These are phyloP conservation scores for Penicillium sp. DNA, from an alignment of 2,329 filamentous ascomycete genomes.

Conservation along the genomic window DNA sequence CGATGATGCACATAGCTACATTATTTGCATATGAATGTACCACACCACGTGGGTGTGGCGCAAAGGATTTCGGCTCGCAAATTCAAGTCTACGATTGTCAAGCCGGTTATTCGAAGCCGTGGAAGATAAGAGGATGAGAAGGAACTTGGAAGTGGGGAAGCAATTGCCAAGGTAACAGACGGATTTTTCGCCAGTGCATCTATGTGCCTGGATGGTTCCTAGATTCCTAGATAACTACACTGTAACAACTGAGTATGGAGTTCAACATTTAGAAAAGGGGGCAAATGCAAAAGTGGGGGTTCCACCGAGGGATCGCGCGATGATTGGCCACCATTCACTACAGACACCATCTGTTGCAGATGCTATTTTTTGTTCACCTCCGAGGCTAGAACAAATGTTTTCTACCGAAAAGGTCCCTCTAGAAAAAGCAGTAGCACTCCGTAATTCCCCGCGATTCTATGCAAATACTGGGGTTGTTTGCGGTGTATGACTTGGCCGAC, in stretches of 20 bases:
- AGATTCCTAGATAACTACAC: too few species aligned
- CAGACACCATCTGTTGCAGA: too few species aligned
- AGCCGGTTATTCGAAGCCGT: too few species aligned
- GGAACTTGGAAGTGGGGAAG: not conserved
- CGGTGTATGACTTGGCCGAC: not conserved
- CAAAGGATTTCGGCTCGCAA: constrained; percentile 42
- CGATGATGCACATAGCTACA: constrained; percentile 36
- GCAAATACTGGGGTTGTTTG: not conserved
- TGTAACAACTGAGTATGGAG: too few species aligned
- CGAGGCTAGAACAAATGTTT: not conserved
- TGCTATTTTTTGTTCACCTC: not conserved
- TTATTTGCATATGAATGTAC: constrained; percentile 22
- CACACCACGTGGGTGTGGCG: not conserved
- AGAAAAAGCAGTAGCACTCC: too few species aligned
- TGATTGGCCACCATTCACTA: too few species aligned
- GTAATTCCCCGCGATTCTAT: not conserved
- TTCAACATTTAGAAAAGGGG: too few species aligned
- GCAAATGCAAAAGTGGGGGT: too few species aligned
- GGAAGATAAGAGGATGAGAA: not conserved
- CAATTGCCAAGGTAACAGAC: not conserved
- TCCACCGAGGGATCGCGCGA: too few species aligned
- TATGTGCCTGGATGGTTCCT: too few species aligned
- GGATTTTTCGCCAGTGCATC: too few species aligned
- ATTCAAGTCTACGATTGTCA: constrained; percentile 40
- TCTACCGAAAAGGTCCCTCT: too few species aligned